Conservation (phyloP, 805 yeast species). For the Ogataea corticis region DNA sequence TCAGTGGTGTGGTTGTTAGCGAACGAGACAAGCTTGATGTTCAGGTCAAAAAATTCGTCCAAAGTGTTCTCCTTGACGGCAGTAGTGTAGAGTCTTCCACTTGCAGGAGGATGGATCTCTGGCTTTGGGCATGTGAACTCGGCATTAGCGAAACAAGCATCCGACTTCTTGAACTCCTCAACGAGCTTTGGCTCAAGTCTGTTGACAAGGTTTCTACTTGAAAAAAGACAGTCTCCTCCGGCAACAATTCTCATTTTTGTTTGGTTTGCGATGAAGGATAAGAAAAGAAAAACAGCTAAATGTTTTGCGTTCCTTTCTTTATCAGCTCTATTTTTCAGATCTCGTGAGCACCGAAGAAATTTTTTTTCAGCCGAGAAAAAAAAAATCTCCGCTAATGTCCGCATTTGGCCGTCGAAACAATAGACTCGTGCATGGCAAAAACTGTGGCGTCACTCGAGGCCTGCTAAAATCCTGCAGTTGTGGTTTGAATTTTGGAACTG, state of each 20-base stretch:
- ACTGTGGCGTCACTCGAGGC: not conserved
- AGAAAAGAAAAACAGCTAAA: too few relatives aligned
- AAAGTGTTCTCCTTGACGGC: slow-evolving; percentile 26
- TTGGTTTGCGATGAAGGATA: not conserved
- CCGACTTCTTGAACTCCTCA: slow-evolving; percentile 23
- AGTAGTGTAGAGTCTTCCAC: slow-evolving; percentile 29
- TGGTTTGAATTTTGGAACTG: not conserved
- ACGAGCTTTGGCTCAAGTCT: slow-evolving; percentile 30
- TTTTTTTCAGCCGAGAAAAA: not conserved
- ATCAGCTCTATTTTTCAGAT: too few relatives aligned
- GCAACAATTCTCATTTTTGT: slow-evolving; percentile 24
- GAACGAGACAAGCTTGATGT: slow-evolving; percentile 25
- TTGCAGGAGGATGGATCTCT: slow-evolving; percentile 28
- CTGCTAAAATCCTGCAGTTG: not conserved
- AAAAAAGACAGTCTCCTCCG: slow-evolving; percentile 32
- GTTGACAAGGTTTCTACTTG: slow-evolving; percentile 26
- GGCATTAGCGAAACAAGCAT: slow-evolving; percentile 30
- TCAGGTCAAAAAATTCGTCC: slow-evolving; percentile 28
- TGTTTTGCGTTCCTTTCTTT: too few relatives aligned
- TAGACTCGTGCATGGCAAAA: not conserved
- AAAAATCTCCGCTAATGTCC: not conserved
- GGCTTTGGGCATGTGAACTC: slow-evolving; percentile 33
- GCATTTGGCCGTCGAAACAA: too few relatives aligned
- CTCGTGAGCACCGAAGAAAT: too few relatives aligned
- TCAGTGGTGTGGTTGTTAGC: slow-evolving; percentile 33